Evolutionary conservation across 1,284 basidiomycete species (phyloP), one percentile per base, ranked within the genome.

Genomic region (Ceratobasidium sp.): DNA sequence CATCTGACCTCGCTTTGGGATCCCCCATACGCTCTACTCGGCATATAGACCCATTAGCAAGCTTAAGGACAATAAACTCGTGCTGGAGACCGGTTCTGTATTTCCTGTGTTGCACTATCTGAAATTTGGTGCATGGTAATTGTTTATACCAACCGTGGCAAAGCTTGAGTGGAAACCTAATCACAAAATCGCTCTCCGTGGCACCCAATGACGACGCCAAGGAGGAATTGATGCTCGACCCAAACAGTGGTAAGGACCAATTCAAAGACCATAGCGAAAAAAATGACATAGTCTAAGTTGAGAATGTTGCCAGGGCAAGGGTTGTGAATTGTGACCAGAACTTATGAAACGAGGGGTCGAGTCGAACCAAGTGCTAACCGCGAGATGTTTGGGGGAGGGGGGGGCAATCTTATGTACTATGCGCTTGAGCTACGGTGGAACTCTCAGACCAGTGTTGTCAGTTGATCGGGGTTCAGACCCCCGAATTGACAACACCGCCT

Each of bases 61-160:
- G 23, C 16, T 57, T 32, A 5, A 69, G 53, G 2, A 57, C 52
- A 16, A 69, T 69, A 8, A 55, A 69, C 39, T 69, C 65, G 16
- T 69, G 65, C 39, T 43, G 21, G 45, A 69, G 12, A 8, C 65
- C 65, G 4, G 1, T 32, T 10, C 41, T 34, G 18, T 55, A 39
- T 28, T 69, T 69, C 50, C 41, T 30, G 14, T 69, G 53, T n/a
- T 57, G 9, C 26, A 69, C 12, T 16, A 39, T 30, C 21, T 4
- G 36, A 28, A 69, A 69, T 2, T 21, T 36, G 10, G 34, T 69
- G 28, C 65, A 69, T 14, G 65, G 23, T 23, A 39, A 52, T 10
- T 57, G 32, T 1, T 69, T 10, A 18, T 69, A 69, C 65, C 65
- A 69, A n/a, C 36, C 36, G 6, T 39, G 36, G 14, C 6, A 21